These are phyloP conservation scores for Trametes coccinea DNA, from an alignment of 768 basidiomycete species.

Conservation along the genomic window DNA sequence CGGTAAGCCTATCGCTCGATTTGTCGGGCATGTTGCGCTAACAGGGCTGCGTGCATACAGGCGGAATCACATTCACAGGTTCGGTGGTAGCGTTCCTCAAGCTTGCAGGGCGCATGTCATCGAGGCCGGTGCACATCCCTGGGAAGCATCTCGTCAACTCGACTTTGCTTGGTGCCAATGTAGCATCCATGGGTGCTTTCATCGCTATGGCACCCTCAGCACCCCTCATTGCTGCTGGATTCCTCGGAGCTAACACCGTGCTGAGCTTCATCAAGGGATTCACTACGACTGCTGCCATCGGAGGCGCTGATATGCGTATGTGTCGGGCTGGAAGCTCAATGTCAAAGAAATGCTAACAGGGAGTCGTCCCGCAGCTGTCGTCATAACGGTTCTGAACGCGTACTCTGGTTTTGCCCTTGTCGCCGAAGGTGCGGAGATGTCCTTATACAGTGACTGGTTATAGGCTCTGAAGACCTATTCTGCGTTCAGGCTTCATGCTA, in stretches of 20 bases:
- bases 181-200: conserved; percentile 75
- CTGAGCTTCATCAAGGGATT: conserved; percentile 85
- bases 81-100: conserved; percentile 90
- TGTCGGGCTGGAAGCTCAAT: conserved; percentile 11
- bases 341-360: too few species aligned
- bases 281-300: conserved; percentile 89
- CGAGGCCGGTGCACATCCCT: conserved; percentile 69
- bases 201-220: conserved; percentile 66
- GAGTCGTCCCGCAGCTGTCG: conserved; percentile 56
- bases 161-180: conserved; percentile 71
- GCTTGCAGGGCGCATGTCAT: conserved; percentile 79
- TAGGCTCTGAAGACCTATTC: background rate
- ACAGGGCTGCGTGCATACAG: conserved; percentile 27
- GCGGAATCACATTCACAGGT: conserved; percentile 87
- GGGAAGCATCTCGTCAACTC: conserved; percentile 77
- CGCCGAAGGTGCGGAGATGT: conserved; percentile 61
- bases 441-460: background rate
- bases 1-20: conserved; percentile 40
- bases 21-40: too few species aligned
- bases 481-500: conserved; percentile 71
- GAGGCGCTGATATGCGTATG: conserved; percentile 92
- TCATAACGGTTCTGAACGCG: conserved; percentile 88
- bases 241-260: conserved; percentile 68
- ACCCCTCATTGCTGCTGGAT: conserved; percentile 76
- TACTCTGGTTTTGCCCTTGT: conserved; percentile 91